phyloP scores from a whole-genome alignment of 2,329 filamentous ascomycete genomes.

The Talaromyces sp. region DNA sequence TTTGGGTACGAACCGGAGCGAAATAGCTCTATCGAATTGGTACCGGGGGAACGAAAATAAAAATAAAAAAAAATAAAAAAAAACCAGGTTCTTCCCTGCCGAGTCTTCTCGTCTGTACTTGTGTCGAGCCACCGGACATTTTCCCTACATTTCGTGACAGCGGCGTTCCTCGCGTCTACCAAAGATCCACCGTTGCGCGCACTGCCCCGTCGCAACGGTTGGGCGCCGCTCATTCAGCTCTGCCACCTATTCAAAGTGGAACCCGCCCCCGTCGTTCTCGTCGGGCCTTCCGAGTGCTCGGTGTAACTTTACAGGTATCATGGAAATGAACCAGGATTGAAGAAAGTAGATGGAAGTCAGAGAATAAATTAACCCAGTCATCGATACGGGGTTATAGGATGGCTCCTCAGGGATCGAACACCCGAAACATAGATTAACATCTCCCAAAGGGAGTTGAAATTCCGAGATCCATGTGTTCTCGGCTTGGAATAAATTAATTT shows the following conservation, averaged over 20 bases:
- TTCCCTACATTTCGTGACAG: constrained; percentile 7
- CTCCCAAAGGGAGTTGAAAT: neutral
- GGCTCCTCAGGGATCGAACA: too few species aligned
- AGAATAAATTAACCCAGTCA: too few species aligned
- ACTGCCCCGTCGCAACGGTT: constrained; percentile 19
- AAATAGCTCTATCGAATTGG: constrained; percentile 2
- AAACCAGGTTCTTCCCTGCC: neutral
- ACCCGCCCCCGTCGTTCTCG: constrained; percentile 11
- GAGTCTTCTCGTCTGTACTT: too few species aligned
- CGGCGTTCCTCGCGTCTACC: constrained; percentile 23
- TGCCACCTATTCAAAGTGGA: constrained; percentile 17
- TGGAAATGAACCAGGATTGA: neutral
- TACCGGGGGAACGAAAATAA: too few species aligned
- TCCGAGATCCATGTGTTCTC: too few species aligned
- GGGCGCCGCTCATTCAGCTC: constrained; percentile 22
- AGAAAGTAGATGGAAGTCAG: too few species aligned
- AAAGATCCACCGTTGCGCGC: constrained; percentile 20
- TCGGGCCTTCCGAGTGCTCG: constrained; percentile 17
- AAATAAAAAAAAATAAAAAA: too few species aligned
- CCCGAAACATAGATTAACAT: neutral
- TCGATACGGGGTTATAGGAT: too few species aligned
- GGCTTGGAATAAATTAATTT: too few species aligned
- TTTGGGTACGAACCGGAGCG: neutral
- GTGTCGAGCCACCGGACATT: neutral
- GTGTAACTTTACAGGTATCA: neutral